Percentiles rank a stretch among this genome's conserved stretches.
These are phyloP conservation scores for Tetradesmus obliquus DNA, from an alignment of 139 green algal species.

Conservation along the genomic window DNA sequence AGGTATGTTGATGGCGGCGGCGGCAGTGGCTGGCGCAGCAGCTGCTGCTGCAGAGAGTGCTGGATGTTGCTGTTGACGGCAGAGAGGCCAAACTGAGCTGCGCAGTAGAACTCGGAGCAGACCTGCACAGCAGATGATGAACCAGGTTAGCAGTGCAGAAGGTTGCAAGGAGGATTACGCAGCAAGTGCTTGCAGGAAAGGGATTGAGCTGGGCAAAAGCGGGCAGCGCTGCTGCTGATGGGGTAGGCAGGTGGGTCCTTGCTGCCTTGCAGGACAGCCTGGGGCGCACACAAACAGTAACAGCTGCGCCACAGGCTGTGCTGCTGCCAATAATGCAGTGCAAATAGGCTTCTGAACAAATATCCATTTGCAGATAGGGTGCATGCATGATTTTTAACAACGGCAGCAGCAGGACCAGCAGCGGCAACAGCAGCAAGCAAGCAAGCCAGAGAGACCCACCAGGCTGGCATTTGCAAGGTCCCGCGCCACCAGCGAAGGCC, in stretches of 20 bases:
- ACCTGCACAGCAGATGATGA: neutral
- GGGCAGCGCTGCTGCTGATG: too few species aligned
- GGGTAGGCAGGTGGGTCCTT: too few species aligned
- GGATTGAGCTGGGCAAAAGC: too few species aligned
- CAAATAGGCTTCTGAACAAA: too few species aligned
- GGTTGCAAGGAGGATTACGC: too few species aligned
- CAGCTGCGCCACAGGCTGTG: too few species aligned
- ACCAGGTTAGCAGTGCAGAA: too few species aligned
- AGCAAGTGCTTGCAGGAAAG: too few species aligned
- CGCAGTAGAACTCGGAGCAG: neutral
- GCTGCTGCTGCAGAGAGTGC: neutral
- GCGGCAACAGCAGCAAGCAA: neutral
- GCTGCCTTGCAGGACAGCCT: too few species aligned
- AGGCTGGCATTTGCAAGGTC: neutral
- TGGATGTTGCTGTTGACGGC: conserved; percentile 1
- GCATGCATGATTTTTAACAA: neutral
- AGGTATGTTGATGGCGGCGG: neutral
- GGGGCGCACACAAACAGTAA: too few species aligned
- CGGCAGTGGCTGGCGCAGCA: neutral
- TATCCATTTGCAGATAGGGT: neutral
- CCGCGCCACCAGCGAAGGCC: neutral
- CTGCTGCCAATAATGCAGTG: too few species aligned
- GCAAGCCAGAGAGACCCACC: neutral
- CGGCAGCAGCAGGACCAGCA: neutral
- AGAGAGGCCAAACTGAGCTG: neutral